Percentiles rank a stretch among this genome's conserved stretches.
phyloP scores from a whole-genome alignment of 2,329 filamentous ascomycete genomes.

The Talaromyces sp. region DNA sequence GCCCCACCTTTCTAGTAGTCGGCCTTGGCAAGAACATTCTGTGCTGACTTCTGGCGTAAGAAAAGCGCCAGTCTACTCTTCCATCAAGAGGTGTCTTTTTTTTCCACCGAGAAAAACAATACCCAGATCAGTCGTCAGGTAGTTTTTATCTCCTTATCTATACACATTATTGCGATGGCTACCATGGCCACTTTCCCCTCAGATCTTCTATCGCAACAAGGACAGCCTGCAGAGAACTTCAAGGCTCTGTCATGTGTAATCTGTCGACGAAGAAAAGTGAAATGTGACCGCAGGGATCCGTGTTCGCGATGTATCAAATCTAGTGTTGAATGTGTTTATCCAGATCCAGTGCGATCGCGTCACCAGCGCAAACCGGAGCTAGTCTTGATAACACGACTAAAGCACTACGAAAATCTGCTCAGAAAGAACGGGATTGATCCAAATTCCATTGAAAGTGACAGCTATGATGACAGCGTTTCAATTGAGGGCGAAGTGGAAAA shows the following conservation, averaged over 20 bases:
- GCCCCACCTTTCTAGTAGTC: too few species aligned
- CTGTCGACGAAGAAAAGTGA: constrained; percentile 10
- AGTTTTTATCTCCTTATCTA: too few species aligned
- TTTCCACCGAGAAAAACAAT: too few species aligned
- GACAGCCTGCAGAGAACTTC: neutral
- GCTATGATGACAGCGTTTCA: neutral
- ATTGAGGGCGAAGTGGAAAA: neutral
- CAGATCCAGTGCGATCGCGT: constrained; percentile 20
- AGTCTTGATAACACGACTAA: constrained; percentile 4
- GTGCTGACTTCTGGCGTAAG: neutral
- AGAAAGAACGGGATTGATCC: constrained; percentile 8
- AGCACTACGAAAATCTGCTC: constrained; percentile 9
- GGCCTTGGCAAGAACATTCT: too few species aligned
- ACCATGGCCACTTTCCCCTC: too few species aligned
- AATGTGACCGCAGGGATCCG: constrained; percentile 16
- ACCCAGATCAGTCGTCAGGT: too few species aligned
- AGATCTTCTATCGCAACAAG: too few species aligned
- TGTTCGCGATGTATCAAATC: constrained; percentile 46
- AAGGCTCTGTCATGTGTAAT: constrained; percentile 9
- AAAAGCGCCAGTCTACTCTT: too few species aligned
- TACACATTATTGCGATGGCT: too few species aligned
- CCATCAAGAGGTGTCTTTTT: too few species aligned
- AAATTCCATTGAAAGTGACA: too few species aligned
- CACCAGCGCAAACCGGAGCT: constrained; percentile 9
- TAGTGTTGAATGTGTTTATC: constrained; percentile 58